Evolutionary conservation across 139 green algal species (phyloP).

Genomic region (Desmodesmus armatus): DNA sequence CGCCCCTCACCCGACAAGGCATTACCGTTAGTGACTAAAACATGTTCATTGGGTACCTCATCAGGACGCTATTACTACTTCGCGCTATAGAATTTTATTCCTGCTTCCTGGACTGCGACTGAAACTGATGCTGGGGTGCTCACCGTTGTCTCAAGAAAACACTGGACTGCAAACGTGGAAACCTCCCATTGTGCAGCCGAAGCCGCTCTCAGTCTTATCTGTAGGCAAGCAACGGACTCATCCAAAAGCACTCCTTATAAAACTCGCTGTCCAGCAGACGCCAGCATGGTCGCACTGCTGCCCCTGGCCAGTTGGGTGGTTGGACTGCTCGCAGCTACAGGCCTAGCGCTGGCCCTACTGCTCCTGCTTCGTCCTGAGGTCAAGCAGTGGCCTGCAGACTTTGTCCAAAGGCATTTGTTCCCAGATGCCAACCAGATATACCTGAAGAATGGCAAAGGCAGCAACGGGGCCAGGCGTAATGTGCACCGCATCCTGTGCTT

Average conservation of each 20-base stretch:
- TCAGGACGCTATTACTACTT: too few species aligned
- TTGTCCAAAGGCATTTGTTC: conserved; percentile 26
- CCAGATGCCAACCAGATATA: conserved; percentile 12
- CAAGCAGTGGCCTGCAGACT: not conserved
- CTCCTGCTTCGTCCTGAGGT: not conserved
- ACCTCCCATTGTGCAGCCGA: too few species aligned
- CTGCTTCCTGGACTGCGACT: too few species aligned
- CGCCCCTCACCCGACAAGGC: too few species aligned
- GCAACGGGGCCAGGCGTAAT: not conserved
- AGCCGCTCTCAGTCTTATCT: too few species aligned
- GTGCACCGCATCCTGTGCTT: conserved; percentile 29
- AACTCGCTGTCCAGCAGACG: not conserved
- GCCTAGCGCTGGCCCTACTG: not conserved
- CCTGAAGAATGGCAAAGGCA: not conserved
- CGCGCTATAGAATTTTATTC: too few species aligned
- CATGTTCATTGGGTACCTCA: too few species aligned
- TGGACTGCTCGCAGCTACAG: not conserved
- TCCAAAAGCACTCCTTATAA: not conserved
- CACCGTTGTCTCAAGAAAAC: too few species aligned
- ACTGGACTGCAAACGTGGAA: too few species aligned
- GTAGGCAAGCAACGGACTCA: too few species aligned
- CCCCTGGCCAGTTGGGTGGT: not conserved
- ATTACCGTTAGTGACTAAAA: too few species aligned
- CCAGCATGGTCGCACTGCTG: not conserved
- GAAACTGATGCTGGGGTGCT: too few species aligned